A percentile compares a stretch with the other conserved stretches of the same genome.
Conservation (phyloP, 768 basidiomycete genomes). For the Trametes villosa region DNA sequence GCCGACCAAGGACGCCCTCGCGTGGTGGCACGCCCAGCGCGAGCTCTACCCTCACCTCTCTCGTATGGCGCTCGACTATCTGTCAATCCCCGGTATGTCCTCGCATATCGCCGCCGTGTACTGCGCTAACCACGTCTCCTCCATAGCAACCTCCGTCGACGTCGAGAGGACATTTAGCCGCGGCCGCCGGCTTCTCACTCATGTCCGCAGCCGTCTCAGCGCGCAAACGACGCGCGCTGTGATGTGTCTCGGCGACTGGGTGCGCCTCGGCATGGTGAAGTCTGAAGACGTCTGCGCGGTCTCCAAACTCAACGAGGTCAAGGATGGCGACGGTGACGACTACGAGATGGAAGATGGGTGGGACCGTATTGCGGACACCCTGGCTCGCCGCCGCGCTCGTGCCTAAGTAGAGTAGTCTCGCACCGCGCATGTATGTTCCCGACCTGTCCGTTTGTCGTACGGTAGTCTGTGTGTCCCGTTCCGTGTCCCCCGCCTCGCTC, state of each 20-base stretch:
- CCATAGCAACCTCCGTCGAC: background rate
- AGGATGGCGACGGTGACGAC: background rate
- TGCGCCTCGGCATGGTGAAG: background rate
- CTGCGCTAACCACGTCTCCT: background rate
- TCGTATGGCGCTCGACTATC: constrained; percentile 41
- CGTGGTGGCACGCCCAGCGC: constrained; percentile 36
- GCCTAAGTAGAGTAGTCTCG: too few species aligned
- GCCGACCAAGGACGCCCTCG: constrained; percentile 29
- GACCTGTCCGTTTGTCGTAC: too few species aligned
- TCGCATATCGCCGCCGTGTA: background rate
- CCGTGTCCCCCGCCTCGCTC: too few species aligned
- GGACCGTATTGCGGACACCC: too few species aligned
- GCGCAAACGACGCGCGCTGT: background rate
- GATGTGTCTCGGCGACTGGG: background rate
- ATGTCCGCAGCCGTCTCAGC: background rate
- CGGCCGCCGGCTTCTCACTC: background rate
- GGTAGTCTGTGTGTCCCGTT: too few species aligned
- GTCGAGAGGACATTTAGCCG: background rate
- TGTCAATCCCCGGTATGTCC: background rate
- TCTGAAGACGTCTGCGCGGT: background rate
- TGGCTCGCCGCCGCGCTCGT: too few species aligned
- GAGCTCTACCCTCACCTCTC: constrained; percentile 35
- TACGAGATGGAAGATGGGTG: too few species aligned
- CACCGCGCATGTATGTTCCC: too few species aligned
- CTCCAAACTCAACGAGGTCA: background rate